Base-by-base conservation (phyloP, 2,329 filamentous ascomycete species). In the Cladosporium sp. region DNA sequence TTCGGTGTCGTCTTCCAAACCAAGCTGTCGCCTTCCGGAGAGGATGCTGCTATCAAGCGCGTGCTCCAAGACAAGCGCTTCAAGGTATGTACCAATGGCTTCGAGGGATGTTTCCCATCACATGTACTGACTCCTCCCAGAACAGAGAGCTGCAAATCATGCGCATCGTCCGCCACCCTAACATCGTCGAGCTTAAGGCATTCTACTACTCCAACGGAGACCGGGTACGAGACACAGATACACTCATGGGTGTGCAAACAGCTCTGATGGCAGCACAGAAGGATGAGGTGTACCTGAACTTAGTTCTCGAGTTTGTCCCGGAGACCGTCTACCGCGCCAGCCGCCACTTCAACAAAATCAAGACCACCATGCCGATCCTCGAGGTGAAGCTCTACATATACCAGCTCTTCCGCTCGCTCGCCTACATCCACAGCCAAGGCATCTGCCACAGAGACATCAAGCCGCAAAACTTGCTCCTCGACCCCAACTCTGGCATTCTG, bases 141-240 rank as follows among this genome's bases (percentile, higher is more conserved):
- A 99, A 99, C 79, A 93, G 95, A 81, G 95, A 99, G 79, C 86
- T 99, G 73, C 95, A 99, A 80, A 99, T 99, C 78, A 99, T 99
- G 95, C 91, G 95, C 77, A 99, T 99, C 77, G 95, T 99, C 75
- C 89, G 94, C 77, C 95, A 99, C 79, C 95, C 95, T 65, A 99
- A 99, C 81, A 98, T 99, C 75, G 95, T 99, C 67, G 93, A 98
- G 80, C 85, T 99, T 70, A 99, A 99, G 84, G 95, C 95, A 62
- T 99, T 99, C 83, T 99, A 97, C 83, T 99, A 98, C 83, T 97
- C 94, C 73, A 99, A 98, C 78, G 95, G 95, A 77, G 95, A 99
- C 80, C 89, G 95, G 80, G 95, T 99, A 83, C 68, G 75, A 71
- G 72, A 73, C 54, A 67, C 69, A 72, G 74, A 77, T 69, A 75